Evolutionary conservation across 257 asterid species (phyloP).

Genomic region (Solanum habrochaites): DNA sequence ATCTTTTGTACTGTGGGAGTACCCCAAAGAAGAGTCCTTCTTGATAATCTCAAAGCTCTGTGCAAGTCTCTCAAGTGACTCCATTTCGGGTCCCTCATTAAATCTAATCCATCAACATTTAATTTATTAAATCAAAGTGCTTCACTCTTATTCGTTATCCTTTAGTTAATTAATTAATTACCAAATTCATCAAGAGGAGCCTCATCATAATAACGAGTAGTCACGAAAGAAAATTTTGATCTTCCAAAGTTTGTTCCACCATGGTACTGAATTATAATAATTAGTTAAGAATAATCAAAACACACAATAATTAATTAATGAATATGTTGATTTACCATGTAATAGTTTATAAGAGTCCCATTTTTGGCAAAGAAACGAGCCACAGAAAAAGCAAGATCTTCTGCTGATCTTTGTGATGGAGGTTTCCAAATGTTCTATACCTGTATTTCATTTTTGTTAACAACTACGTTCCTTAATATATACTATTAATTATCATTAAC

Average conservation of each 20-base stretch:
- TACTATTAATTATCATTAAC: too few relatives aligned
- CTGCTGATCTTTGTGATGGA: constrained; percentile 85
- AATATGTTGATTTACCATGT: constrained; percentile 43
- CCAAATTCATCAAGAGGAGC: constrained; percentile 96
- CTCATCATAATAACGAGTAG: constrained; percentile 94
- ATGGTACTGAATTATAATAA: constrained; percentile 23
- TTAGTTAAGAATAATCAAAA: too few relatives aligned
- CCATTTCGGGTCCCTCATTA: constrained; percentile 79
- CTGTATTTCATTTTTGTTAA: constrained; percentile 19
- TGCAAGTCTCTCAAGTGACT: constrained; percentile 79
- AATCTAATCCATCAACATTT: constrained; percentile 18
- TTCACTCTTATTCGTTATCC: background rate
- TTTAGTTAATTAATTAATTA: background rate
- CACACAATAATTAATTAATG: too few relatives aligned
- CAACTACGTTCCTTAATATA: too few relatives aligned
- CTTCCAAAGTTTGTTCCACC: constrained; percentile 97
- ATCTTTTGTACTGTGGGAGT: constrained; percentile 25
- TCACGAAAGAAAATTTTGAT: constrained; percentile 72
- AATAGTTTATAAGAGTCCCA: constrained; percentile 85
- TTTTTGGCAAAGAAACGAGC: constrained; percentile 76
- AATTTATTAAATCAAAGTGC: background rate
- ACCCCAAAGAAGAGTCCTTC: constrained; percentile 74
- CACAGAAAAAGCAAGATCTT: constrained; percentile 66
- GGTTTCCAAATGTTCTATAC: constrained; percentile 77
- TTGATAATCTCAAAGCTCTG: constrained; percentile 63